These are phyloP conservation scores for Neofusicoccum ribis DNA, from an alignment of 2,329 filamentous ascomycete species.

Conservation along the genomic window DNA sequence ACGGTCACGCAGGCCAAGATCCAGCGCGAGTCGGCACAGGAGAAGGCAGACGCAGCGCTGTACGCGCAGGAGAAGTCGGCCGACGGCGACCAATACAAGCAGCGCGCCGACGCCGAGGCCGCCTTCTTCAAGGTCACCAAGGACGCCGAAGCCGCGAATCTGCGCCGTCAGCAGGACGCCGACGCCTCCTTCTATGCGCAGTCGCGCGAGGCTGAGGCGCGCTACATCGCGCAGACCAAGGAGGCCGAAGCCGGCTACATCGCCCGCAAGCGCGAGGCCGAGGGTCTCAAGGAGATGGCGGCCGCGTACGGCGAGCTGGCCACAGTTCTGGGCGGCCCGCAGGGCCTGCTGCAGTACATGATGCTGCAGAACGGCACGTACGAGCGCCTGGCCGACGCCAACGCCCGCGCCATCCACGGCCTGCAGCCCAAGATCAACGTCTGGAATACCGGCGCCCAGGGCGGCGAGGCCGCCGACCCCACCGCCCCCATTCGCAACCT, in stretches of 20 bases:
- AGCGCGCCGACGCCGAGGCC: slow-evolving; percentile 62
- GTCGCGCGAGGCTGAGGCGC: slow-evolving; percentile 60
- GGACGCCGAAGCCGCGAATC: slow-evolving; percentile 46
- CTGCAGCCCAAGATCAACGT: slow-evolving; percentile 87
- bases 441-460: slow-evolving; percentile 73
- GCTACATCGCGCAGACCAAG: slow-evolving; percentile 53
- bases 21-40: slow-evolving; percentile 65
- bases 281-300: slow-evolving; percentile 75
- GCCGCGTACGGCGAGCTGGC: slow-evolving; percentile 75
- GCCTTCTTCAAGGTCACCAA: slow-evolving; percentile 42
- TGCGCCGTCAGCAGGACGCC: slow-evolving; percentile 43
- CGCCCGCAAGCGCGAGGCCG: slow-evolving; percentile 69
- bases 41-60: slow-evolving; percentile 61
- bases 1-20: slow-evolving; percentile 79
- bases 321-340: slow-evolving; percentile 72
- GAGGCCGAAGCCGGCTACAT: slow-evolving; percentile 62
- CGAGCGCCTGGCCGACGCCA: slow-evolving; percentile 74
- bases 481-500: slow-evolving; percentile 72
- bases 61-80: slow-evolving; percentile 55
- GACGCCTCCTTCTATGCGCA: slow-evolving; percentile 52
- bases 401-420: slow-evolving; percentile 72
- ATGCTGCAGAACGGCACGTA: slow-evolving; percentile 86
- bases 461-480: slow-evolving; percentile 52
- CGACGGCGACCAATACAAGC: slow-evolving; percentile 56
- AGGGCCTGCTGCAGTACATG: slow-evolving; percentile 77